Conservation (phyloP, 106 monocot species). For the Ottelia alismoides region DNA sequence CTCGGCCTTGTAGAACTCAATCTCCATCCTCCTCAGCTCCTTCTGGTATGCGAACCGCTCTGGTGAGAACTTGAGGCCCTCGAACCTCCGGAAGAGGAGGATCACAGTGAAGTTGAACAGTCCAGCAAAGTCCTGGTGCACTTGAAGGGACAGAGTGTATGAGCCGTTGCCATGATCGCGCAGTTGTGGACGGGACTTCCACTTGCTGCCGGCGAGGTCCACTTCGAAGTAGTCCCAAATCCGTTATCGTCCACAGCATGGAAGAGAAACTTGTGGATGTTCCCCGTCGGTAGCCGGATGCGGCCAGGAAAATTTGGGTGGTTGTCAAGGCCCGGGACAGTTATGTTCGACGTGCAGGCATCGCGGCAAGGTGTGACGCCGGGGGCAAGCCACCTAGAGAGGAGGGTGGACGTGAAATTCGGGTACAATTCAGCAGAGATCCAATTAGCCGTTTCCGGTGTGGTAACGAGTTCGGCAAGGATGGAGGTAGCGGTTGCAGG, state of each 20-base stretch:
- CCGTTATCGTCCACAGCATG: constrained; percentile 31
- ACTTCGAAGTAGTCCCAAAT: constrained; percentile 70
- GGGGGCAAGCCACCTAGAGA: constrained; percentile 51
- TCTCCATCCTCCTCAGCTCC: constrained; percentile 30
- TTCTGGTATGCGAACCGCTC: constrained; percentile 33
- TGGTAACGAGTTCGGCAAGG: too few relatives aligned
- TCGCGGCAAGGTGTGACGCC: constrained; percentile 40
- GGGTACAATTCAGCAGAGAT: constrained; percentile 13
- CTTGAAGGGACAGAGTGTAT: constrained; percentile 59
- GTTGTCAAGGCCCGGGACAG: constrained; percentile 28
- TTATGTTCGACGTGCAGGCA: constrained; percentile 32
- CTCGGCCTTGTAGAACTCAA: constrained; percentile 14
- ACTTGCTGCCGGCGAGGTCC: constrained; percentile 40
- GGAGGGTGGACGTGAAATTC: constrained; percentile 51
- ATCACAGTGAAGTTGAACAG: constrained; percentile 42
- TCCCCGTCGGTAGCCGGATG: constrained; percentile 18
- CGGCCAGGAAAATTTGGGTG: constrained; percentile 3
- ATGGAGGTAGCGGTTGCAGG: too few relatives aligned
- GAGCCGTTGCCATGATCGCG: constrained; percentile 61
- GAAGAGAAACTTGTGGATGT: constrained; percentile 34
- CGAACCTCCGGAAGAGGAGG: constrained; percentile 64
- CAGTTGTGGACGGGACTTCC: constrained; percentile 75
- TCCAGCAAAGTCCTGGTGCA: constrained; percentile 49
- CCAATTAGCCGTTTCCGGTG: constrained; percentile 14
- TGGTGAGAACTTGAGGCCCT: constrained; percentile 69